Percentiles rank a stretch among this genome's conserved stretches.
phyloP scores from a whole-genome alignment of 2,329 filamentous ascomycete species.

The Aquanectria penicillioides region DNA sequence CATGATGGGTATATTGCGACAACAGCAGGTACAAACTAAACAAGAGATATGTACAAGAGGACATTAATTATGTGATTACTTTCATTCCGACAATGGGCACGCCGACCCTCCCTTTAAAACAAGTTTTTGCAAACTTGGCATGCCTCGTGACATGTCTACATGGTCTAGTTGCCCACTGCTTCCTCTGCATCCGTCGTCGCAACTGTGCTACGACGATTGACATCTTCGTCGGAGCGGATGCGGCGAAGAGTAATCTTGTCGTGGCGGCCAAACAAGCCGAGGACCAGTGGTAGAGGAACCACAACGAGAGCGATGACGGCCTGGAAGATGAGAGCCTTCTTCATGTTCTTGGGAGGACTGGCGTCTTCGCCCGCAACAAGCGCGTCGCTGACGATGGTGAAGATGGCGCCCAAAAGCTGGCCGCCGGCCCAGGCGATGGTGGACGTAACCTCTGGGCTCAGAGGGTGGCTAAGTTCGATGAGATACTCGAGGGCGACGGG shows the following conservation, averaged over 20 bases:
- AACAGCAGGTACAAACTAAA: constrained; percentile 20
- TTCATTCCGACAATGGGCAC: constrained; percentile 7
- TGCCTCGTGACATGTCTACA: too few relatives aligned
- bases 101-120: too few relatives aligned
- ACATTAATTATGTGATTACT: constrained; percentile 16
- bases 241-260: constrained; percentile 63
- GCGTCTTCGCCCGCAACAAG: constrained; percentile 66
- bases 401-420: constrained; percentile 84
- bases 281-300: constrained; percentile 72
- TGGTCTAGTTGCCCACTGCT: too few relatives aligned
- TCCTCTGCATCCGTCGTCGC: constrained; percentile 33
- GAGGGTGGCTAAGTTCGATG: constrained; percentile 86
- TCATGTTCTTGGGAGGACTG: constrained; percentile 77
- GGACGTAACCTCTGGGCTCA: constrained; percentile 85
- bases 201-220: constrained; percentile 28
- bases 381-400: constrained; percentile 84
- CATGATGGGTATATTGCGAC: constrained; percentile 36
- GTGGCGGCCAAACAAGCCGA: constrained; percentile 75
- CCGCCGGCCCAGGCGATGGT: constrained; percentile 88
- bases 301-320: constrained; percentile 74
- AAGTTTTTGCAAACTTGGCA: too few relatives aligned
- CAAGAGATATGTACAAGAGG: constrained; percentile 14
- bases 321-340: constrained; percentile 79
- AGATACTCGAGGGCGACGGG: constrained; percentile 89
- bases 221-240: constrained; percentile 55